Conservation (phyloP, 129 eudicot species). For the Chrysanthemum makinoi region DNA sequence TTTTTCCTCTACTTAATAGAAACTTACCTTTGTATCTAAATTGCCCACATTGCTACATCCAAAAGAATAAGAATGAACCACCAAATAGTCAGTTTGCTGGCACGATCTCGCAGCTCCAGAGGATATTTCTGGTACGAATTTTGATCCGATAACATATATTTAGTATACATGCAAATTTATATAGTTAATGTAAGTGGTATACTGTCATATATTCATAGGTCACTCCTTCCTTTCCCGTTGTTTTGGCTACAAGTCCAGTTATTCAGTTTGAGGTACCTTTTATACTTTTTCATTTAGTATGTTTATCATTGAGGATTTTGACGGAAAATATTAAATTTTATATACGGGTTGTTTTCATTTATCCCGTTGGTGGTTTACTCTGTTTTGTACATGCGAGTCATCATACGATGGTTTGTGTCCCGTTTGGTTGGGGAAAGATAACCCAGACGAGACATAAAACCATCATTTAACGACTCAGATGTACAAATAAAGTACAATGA, state of each 20-base stretch:
- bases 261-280: slow-evolving; percentile 79
- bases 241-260: slow-evolving; percentile 67
- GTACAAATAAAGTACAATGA: too few species aligned
- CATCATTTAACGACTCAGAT: too few species aligned
- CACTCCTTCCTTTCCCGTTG: slow-evolving; percentile 81
- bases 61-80: slow-evolving; percentile 54
- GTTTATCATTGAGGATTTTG: slow-evolving; percentile 13
- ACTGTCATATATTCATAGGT: slow-evolving; percentile 45
- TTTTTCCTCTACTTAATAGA: slow-evolving; percentile 59
- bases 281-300: slow-evolving; percentile 8
- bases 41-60: slow-evolving; percentile 74
- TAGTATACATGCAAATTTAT: not conserved
- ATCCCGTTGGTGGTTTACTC: too few species aligned
- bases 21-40: slow-evolving; percentile 72
- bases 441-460: too few species aligned
- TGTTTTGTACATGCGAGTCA: too few species aligned
- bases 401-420: too few species aligned
- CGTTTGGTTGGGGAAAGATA: too few species aligned
- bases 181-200: not conserved
- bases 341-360: too few species aligned
- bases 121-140: slow-evolving; percentile 76
- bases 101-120: slow-evolving; percentile 82
- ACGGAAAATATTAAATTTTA: not conserved
- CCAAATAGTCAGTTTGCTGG: slow-evolving; percentile 63
- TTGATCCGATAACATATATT: not conserved